phyloP scores from a whole-genome alignment of 805 yeast species.

The Ogataea methylovora region DNA sequence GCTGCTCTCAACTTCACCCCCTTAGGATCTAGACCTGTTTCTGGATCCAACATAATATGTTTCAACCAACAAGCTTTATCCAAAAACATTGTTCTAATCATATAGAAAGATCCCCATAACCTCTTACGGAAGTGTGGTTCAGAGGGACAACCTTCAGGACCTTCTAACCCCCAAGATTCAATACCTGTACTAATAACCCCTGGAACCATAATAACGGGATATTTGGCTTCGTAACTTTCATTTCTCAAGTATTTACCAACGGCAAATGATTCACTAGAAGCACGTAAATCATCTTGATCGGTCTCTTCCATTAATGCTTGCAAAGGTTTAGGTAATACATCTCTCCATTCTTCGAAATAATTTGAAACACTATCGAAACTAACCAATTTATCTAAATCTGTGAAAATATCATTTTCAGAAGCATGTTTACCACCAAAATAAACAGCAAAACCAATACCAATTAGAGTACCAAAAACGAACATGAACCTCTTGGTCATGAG shows the following conservation, averaged over 20 bases:
- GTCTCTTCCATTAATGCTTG: conserved; percentile 52
- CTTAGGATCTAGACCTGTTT: conserved; percentile 90
- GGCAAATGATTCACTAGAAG: conserved; percentile 76
- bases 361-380: conserved; percentile 51
- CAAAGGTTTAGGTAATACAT: conserved; percentile 59
- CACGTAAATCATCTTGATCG: conserved; percentile 38
- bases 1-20: conserved; percentile 79
- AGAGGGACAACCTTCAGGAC: conserved; percentile 74
- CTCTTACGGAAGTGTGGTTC: conserved; percentile 82
- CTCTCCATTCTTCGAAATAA: conserved; percentile 66
- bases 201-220: conserved; percentile 88
- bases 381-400: conserved; percentile 42
- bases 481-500: conserved; percentile 42
- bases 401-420: conserved; percentile 31
- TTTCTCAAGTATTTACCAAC: conserved; percentile 64
- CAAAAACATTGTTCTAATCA: conserved; percentile 85
- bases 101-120: conserved; percentile 94
- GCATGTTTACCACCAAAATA: conserved; percentile 45
- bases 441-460: conserved; percentile 62
- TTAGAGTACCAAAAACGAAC: conserved; percentile 62
- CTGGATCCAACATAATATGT: conserved; percentile 82
- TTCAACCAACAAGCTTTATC: conserved; percentile 93
- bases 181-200: conserved; percentile 94
- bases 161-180: conserved; percentile 84
- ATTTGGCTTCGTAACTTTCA: conserved; percentile 44